Conservation (phyloP, 1,284 basidiomycete genomes). For the Irpex rosettiformis region DNA sequence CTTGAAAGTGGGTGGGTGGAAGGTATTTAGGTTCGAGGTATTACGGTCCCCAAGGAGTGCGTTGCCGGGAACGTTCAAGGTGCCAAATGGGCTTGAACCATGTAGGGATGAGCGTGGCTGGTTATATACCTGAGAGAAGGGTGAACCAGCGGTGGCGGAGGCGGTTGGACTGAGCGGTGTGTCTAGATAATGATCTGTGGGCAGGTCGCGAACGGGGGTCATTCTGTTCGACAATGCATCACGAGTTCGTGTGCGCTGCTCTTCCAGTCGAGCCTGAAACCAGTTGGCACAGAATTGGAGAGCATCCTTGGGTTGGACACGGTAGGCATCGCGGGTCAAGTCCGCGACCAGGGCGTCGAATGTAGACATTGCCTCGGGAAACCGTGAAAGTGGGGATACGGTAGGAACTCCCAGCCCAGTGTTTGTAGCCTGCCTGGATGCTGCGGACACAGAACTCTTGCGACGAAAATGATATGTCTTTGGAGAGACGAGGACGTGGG, state of each 20-base stretch:
- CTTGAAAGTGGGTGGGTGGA: conserved; percentile 50
- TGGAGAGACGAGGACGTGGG: not conserved
- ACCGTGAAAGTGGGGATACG: not conserved
- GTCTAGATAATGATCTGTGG: conserved; percentile 60
- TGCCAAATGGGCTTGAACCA: conserved; percentile 66
- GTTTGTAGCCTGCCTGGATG: not conserved
- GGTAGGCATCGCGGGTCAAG: conserved; percentile 81
- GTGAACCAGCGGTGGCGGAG: conserved; percentile 36
- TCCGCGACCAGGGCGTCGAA: conserved; percentile 82
- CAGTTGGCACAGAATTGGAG: conserved; percentile 95
- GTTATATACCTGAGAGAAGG: conserved; percentile 44
- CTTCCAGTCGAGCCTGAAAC: conserved; percentile 87
- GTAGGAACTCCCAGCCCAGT: not conserved
- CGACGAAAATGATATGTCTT: not conserved
- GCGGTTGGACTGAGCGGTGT: conserved; percentile 38
- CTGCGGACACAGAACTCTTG: not conserved
- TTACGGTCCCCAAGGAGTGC: conserved; percentile 52
- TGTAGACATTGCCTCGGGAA: conserved; percentile 48
- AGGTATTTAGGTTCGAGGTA: conserved; percentile 18
- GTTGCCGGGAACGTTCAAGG: conserved; percentile 74
- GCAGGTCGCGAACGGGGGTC: conserved; percentile 45
- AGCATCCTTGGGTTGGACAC: conserved; percentile 84
- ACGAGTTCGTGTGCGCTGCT: conserved; percentile 72
- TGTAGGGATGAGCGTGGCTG: conserved; percentile 43
- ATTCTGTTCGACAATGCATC: conserved; percentile 55